Evolutionary conservation across 2,329 filamentous ascomycete species (phyloP).

Genomic region (Exophiala spinifera): DNA sequence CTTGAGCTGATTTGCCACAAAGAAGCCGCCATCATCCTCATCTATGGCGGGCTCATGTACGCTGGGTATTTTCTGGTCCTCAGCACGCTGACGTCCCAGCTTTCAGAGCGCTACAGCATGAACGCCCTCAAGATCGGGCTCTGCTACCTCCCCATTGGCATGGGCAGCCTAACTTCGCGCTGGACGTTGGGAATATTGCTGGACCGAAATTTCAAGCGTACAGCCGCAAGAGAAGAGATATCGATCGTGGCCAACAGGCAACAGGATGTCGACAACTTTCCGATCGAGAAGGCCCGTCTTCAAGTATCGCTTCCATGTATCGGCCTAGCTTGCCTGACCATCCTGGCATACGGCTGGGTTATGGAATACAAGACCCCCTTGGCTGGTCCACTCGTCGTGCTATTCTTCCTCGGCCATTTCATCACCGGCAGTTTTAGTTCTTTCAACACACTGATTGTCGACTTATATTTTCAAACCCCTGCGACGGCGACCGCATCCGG

Average conservation of each 20-base stretch:
- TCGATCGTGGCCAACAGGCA: constrained; percentile 29
- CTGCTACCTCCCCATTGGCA: constrained; percentile 41
- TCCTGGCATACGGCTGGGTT: constrained; percentile 36
- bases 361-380: constrained; percentile 31
- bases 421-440: constrained; percentile 32
- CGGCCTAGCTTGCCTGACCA: constrained; percentile 21
- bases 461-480: constrained; percentile 35
- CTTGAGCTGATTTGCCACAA: constrained; percentile 30
- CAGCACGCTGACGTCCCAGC: constrained; percentile 39
- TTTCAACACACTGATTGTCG: constrained; percentile 39
- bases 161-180: constrained; percentile 41
- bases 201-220: constrained; percentile 42
- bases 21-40: constrained; percentile 38
- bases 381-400: constrained; percentile 18
- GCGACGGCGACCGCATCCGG: constrained; percentile 39
- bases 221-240: constrained; percentile 34
- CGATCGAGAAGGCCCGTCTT: constrained; percentile 34
- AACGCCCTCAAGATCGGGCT: constrained; percentile 42
- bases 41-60: constrained; percentile 39
- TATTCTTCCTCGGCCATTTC: not conserved
- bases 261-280: constrained; percentile 46
- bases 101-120: constrained; percentile 39
- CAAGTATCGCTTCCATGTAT: constrained; percentile 33
- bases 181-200: constrained; percentile 38
- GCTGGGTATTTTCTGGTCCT: constrained; percentile 44